Conservation (phyloP, 2,329 filamentous ascomycete genomes). For the Cercospora sp. region DNA sequence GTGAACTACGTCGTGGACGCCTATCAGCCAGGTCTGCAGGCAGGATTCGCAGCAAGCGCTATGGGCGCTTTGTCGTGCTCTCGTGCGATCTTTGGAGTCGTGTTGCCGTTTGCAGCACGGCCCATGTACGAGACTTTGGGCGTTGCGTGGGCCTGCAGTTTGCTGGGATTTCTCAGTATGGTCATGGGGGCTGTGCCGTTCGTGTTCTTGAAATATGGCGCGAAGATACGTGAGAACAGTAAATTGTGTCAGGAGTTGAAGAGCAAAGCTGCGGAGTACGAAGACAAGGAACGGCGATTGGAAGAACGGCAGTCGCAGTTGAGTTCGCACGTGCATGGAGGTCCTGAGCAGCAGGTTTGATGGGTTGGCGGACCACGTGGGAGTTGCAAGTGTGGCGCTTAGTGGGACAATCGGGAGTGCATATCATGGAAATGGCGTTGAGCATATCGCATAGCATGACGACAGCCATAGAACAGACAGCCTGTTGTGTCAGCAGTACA, state of each 20-base stretch:
- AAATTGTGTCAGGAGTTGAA: conserved; percentile 64
- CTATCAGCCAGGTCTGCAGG: conserved; percentile 46
- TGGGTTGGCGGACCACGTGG: neutral
- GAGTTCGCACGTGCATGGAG: conserved; percentile 9
- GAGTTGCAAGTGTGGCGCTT: neutral
- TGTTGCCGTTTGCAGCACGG: conserved; percentile 49
- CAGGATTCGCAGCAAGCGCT: conserved; percentile 65
- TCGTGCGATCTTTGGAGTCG: conserved; percentile 73
- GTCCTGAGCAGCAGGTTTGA: conserved; percentile 30
- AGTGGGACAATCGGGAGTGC: neutral
- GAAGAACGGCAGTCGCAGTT: conserved; percentile 18
- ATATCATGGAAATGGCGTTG: neutral
- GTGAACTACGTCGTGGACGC: conserved; percentile 65
- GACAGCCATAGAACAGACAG: neutral
- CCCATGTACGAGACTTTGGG: conserved; percentile 68
- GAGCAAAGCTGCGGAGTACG: conserved; percentile 47
- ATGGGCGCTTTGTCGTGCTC: conserved; percentile 77
- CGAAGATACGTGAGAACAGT: conserved; percentile 56
- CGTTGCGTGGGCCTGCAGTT: conserved; percentile 63
- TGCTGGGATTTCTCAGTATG: conserved; percentile 53
- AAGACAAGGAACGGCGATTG: conserved; percentile 22
- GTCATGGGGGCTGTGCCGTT: conserved; percentile 59
- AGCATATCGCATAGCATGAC: neutral
- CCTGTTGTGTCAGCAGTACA: neutral
- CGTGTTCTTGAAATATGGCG: conserved; percentile 58